A percentile compares a stretch with the other conserved stretches of the same genome.
Conservation (phyloP, 106 monocot genomes). For the Acanthochlamys bracteata region DNA sequence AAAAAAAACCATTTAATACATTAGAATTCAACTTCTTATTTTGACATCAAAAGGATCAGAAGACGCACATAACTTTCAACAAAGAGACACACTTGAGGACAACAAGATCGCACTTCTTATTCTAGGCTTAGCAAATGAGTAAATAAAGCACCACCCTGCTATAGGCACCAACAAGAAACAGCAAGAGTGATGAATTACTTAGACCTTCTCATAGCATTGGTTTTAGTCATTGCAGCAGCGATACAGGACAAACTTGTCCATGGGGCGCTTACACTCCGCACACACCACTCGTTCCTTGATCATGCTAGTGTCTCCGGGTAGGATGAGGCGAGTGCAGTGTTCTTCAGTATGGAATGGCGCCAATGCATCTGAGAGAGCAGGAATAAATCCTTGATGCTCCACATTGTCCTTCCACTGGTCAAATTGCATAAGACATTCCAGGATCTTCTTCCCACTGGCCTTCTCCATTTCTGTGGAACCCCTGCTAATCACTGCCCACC, state of each 20-base stretch:
- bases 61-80: too few relatives aligned
- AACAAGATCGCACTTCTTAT: too few relatives aligned
- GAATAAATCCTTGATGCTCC: conserved; percentile 47
- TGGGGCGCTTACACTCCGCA: conserved; percentile 61
- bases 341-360: conserved; percentile 48
- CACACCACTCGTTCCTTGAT: conserved; percentile 60
- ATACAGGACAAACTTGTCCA: conserved; percentile 81
- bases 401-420: conserved; percentile 45
- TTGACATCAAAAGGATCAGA: too few relatives aligned
- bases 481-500: conserved; percentile 65
- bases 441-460: conserved; percentile 39
- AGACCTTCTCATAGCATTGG: too few relatives aligned
- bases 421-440: conserved; percentile 49
- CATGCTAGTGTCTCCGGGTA: conserved; percentile 39
- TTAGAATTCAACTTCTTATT: too few relatives aligned
- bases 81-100: too few relatives aligned
- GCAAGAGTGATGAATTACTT: too few relatives aligned
- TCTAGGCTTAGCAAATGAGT: too few relatives aligned
- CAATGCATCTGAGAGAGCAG: conserved; percentile 49
- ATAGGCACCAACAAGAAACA: too few relatives aligned
- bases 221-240: conserved; percentile 69
- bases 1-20: too few relatives aligned
- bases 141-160: too few relatives aligned
- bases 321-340: conserved; percentile 74
- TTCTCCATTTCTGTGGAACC: conserved; percentile 46